phyloP scores from a whole-genome alignment of 2,329 filamentous ascomycete genomes.

The Chaetomium olivaceum region DNA sequence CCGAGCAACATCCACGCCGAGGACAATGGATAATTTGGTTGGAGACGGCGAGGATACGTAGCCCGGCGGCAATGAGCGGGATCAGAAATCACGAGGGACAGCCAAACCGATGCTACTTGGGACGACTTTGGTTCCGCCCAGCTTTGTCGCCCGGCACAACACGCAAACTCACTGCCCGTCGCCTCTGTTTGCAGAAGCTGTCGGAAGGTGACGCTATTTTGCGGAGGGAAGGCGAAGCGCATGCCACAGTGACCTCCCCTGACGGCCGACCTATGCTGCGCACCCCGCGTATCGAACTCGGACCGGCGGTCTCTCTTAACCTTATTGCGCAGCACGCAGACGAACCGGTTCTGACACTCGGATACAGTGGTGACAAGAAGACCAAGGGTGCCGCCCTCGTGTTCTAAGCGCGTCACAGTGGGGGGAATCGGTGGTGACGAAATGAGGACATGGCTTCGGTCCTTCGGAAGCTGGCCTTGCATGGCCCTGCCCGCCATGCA shows the following conservation, averaged over 20 bases:
- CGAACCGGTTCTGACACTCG: conserved; percentile 44
- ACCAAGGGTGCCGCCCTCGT: conserved; percentile 99
- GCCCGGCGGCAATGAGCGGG: too few species aligned
- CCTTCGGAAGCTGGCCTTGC: conserved; percentile 31
- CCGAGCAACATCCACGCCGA: neutral
- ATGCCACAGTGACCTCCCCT: neutral
- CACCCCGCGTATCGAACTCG: neutral
- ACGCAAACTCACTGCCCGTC: neutral
- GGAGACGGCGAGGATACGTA: neutral
- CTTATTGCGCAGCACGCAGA: neutral
- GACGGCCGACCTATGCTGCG: neutral
- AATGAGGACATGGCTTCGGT: conserved; percentile 30
- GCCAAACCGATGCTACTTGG: neutral
- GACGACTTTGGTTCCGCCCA: neutral
- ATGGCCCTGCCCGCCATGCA: conserved; percentile 32
- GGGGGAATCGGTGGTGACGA: conserved; percentile 28
- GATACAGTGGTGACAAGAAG: conserved; percentile 97
- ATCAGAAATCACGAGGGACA: neutral
- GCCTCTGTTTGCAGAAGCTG: neutral
- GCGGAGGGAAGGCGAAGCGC: neutral
- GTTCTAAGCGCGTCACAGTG: conserved; percentile 70
- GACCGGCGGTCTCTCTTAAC: conserved; percentile 22
- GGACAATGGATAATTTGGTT: neutral
- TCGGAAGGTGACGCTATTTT: neutral
- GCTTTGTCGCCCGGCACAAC: too few species aligned